phyloP scores from a whole-genome alignment of 2,329 filamentous ascomycete genomes.

The Claviceps cyperi region DNA sequence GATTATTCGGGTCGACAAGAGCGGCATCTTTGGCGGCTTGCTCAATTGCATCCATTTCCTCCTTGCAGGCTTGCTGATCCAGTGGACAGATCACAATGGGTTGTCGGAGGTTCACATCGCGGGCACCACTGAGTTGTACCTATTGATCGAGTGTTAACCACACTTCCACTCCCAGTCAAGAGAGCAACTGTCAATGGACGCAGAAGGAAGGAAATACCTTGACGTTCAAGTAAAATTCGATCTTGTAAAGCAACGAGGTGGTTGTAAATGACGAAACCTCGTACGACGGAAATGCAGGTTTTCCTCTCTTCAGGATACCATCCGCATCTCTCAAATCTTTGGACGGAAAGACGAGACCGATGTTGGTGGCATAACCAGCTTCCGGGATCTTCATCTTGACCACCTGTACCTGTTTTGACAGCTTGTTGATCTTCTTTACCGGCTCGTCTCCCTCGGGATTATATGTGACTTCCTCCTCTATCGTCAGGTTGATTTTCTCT shows the following conservation, averaged over 20 bases:
- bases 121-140: constrained; percentile 77
- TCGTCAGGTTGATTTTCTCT: constrained; percentile 80
- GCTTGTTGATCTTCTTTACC: constrained; percentile 72
- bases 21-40: constrained; percentile 88
- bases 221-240: constrained; percentile 89
- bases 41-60: constrained; percentile 97
- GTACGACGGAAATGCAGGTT: constrained; percentile 79
- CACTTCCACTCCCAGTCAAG: constrained; percentile 6
- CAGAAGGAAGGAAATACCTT: constrained; percentile 44
- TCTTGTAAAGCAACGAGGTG: constrained; percentile 87
- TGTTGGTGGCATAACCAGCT: constrained; percentile 81
- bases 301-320: constrained; percentile 72
- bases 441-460: constrained; percentile 96
- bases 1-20: constrained; percentile 74
- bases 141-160: constrained; percentile 22
- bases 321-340: constrained; percentile 79
- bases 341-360: constrained; percentile 79
- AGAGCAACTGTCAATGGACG: background rate
- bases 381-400: constrained; percentile 80
- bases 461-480: constrained; percentile 97
- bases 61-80: constrained; percentile 89
- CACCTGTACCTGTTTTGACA: constrained; percentile 69
- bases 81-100: constrained; percentile 93
- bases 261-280: constrained; percentile 86
- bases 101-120: constrained; percentile 78